Base-by-base conservation (phyloP, 306 rosid species). In the Hippophae rhamnoides region DNA sequence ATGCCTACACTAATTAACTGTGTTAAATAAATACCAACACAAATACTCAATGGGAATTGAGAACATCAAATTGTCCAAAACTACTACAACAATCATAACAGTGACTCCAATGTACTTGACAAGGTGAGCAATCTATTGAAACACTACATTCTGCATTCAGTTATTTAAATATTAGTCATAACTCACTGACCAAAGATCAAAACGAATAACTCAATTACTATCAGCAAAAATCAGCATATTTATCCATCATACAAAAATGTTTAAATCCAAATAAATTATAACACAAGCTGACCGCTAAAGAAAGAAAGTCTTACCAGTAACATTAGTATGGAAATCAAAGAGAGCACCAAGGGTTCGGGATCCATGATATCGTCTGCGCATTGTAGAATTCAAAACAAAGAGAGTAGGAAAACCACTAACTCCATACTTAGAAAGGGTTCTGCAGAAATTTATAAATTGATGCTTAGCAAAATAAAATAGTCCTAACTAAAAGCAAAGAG, bases 361-460 rank as follows among this genome's bases (percentile, higher is more conserved):
- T 14, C 99, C 99, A 45, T 82, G 92, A 79, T 93, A 93, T 13
- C 78, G 90, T 43, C 81, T 67, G 0, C 95, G 94, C 86, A 84
- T 80, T 1, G 97, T 84, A 59, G 94, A 86, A 74, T 93, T 93
- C 64, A 93, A 73, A 72, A 93, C 81, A 70, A 93, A 82, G 7
- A 93, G 82, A 6, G 94, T 86, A 60, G 99, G 99, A 73, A 93
- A 89, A 52, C 99, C 99, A 72, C 84, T 97, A 51, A 93, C 94
- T 60, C 99, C 99, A 59, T 93, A 93, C 54, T 89, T 93, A 7
- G 99, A 93, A 56, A 93, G 81, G 62, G 74, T 86, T 61, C 99
- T 93, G 87, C 81, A 74, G 54, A 54, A 50, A 69, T 41, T 18
- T n/a, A 58, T 70, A 11, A 13, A 61, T 13, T 40, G 40, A 14